Conservation (phyloP, 2,329 filamentous ascomycete species). For the Colletotrichum falcatum region DNA sequence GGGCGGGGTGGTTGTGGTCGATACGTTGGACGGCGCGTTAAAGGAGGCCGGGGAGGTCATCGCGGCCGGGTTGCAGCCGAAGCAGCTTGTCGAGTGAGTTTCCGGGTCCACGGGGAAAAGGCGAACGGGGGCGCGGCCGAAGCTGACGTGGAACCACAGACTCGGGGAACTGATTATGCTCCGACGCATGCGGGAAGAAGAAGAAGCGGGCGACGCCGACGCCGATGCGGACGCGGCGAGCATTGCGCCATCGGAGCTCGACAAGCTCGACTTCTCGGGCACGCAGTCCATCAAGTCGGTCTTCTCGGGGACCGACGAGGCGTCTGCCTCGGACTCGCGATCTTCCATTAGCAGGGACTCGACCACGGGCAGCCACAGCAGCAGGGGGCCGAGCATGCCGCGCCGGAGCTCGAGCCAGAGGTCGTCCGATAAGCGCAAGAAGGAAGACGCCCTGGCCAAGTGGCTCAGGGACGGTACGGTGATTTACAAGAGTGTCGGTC, state of each 20-base stretch:
- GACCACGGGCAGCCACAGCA: conserved; percentile 24
- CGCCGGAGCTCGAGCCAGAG: conserved; percentile 39
- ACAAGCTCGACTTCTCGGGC: conserved; percentile 49
- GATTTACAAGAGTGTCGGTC: conserved; percentile 75
- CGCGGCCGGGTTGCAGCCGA: conserved; percentile 77
- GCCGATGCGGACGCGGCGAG: conserved; percentile 45
- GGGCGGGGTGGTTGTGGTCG: conserved; percentile 76
- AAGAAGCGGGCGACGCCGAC: conserved; percentile 50
- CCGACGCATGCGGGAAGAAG: conserved; percentile 57
- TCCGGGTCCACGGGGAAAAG: background rate
- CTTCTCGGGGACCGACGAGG: conserved; percentile 24
- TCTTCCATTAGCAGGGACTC: conserved; percentile 43
- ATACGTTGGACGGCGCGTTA: conserved; percentile 82
- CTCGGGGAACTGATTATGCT: conserved; percentile 83
- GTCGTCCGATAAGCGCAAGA: conserved; percentile 53
- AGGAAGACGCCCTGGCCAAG: conserved; percentile 62
- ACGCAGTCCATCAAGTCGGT: conserved; percentile 38
- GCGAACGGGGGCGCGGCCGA: background rate
- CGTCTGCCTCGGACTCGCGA: conserved; percentile 15
- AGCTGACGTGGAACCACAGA: conserved; percentile 49
- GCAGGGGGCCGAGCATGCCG: conserved; percentile 20
- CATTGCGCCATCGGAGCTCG: conserved; percentile 52
- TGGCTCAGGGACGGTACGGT: conserved; percentile 74
- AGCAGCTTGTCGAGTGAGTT: conserved; percentile 82
- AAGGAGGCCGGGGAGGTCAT: conserved; percentile 90